Evolutionary conservation across 148 eudicot species (phyloP), one percentile per base, ranked within the genome.

Genomic region (Arctostaphylos glauca): DNA sequence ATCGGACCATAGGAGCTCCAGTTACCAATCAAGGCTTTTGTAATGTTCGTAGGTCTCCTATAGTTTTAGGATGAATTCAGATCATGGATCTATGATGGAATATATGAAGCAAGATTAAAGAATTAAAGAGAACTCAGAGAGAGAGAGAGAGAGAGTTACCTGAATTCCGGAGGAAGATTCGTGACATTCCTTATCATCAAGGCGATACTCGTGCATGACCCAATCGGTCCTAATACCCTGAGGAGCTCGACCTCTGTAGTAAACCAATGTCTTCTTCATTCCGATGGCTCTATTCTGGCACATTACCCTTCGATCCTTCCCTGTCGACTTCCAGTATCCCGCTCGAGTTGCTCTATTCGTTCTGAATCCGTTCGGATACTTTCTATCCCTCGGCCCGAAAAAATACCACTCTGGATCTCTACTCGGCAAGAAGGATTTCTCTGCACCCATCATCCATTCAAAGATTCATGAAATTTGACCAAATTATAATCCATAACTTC

Each of bases 381-480:
- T 93, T 7, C 96, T 80, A 72, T 93, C 96, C 83, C 96, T 80
- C 14, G 96, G 96, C 5, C 96, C 96, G 38, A 93, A 93, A 74
- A 93, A 93, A 66, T 93, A 93, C 96, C 96, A 93, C 67, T 93
- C 96, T 6, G 94, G 96, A 59, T 93, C 96, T 83, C 94, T 86
- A 58, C 96, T 91, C 2, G 94, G 96, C 72, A 93, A 82, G 84
- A 91, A 93, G 13, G 96, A 91, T 79, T 91, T 93, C 85, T 93
- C 96, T 93, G 81, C 84, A 79, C 7, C 5, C 18, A 76, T 16
- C 15, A 44, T 56, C 14, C 19, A 23, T 75, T 48, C 6, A 41
- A 23, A 18, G n/a, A 8, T 66, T 3, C 23, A 62, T 44, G 48
- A 21, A 5, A 8, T 13, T 9, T 23, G 14, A 8, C 44, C 4